Evolutionary conservation across 345 rosid genomes (phyloP).

Genomic region (Arabis hirsuta): DNA sequence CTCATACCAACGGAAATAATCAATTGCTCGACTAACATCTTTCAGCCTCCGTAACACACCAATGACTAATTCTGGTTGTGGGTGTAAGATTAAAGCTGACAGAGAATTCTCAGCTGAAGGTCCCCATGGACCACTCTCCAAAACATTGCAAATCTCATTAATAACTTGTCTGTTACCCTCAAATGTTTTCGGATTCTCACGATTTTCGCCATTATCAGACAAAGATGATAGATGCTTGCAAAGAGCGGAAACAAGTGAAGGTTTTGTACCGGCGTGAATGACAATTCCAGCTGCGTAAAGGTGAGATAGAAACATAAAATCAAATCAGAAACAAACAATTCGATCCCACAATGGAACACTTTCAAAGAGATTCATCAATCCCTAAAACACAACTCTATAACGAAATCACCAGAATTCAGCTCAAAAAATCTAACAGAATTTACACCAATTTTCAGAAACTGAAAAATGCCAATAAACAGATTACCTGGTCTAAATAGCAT

Average conservation of each 20-base stretch:
- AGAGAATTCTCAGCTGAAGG: conserved; percentile 63
- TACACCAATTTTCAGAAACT: neutral
- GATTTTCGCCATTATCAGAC: conserved; percentile 41
- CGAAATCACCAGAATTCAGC: neutral
- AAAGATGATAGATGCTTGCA: conserved; percentile 47
- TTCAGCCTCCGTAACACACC: conserved; percentile 70
- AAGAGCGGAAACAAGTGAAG: conserved; percentile 32
- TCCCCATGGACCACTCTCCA: conserved; percentile 80
- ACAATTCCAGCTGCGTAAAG: conserved; percentile 47
- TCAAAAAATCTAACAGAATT: neutral
- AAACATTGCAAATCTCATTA: conserved; percentile 57
- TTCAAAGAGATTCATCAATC: neutral
- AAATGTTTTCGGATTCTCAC: conserved; percentile 45
- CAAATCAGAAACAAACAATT: conserved; percentile 9
- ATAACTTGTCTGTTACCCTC: conserved; percentile 48
- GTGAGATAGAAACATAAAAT: conserved; percentile 23
- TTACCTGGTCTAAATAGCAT: conserved; percentile 41
- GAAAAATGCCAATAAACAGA: conserved; percentile 1
- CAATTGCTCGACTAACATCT: conserved; percentile 63
- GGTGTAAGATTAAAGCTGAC: conserved; percentile 52
- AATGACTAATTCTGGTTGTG: conserved; percentile 62
- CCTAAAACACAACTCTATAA: neutral
- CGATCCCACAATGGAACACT: neutral
- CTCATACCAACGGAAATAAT: conserved; percentile 81
- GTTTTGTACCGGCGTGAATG: conserved; percentile 23